Evolutionary conservation across 768 basidiomycete genomes (phyloP).

Genomic region (Termitomyces sp.): DNA sequence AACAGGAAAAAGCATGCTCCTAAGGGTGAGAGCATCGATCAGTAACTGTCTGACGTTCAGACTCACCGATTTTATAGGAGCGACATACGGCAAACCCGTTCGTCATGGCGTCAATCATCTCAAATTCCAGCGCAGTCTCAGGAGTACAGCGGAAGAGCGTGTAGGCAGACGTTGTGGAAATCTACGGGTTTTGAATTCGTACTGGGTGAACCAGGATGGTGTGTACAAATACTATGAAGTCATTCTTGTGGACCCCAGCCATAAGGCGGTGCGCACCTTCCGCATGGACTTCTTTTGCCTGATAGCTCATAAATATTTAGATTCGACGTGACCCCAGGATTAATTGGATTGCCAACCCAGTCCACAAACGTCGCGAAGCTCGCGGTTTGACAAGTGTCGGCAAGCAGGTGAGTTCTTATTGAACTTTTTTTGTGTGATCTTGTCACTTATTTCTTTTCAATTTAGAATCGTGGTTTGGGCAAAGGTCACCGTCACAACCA

Average conservation of each 20-base stretch:
- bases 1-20: slow-evolving; percentile 99
- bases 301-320: slow-evolving; percentile 32
- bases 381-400: slow-evolving; percentile 97
- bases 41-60: not conserved
- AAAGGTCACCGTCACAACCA: slow-evolving; percentile 96
- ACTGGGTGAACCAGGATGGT: slow-evolving; percentile 99
- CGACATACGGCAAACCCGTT: slow-evolving; percentile 98
- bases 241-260: slow-evolving; percentile 93
- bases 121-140: slow-evolving; percentile 93
- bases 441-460: slow-evolving; percentile 2
- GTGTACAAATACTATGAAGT: slow-evolving; percentile 99
- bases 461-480: slow-evolving; percentile 92
- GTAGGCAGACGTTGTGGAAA: slow-evolving; percentile 96
- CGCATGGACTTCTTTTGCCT: not conserved
- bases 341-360: slow-evolving; percentile 98
- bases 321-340: slow-evolving; percentile 95
- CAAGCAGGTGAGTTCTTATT: slow-evolving; percentile 69
- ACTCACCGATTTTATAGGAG: slow-evolving; percentile 50
- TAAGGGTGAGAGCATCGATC: slow-evolving; percentile 67
- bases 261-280: slow-evolving; percentile 75
- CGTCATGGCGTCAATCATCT: slow-evolving; percentile 99
- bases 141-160: slow-evolving; percentile 95
- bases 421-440: slow-evolving; percentile 8
- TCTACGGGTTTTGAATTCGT: slow-evolving; percentile 94
- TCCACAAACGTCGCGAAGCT: slow-evolving; percentile 97